Percentiles rank a stretch among this genome's conserved stretches.
phyloP scores from a whole-genome alignment of 805 yeast genomes.

The Monosporozyma solicola region DNA sequence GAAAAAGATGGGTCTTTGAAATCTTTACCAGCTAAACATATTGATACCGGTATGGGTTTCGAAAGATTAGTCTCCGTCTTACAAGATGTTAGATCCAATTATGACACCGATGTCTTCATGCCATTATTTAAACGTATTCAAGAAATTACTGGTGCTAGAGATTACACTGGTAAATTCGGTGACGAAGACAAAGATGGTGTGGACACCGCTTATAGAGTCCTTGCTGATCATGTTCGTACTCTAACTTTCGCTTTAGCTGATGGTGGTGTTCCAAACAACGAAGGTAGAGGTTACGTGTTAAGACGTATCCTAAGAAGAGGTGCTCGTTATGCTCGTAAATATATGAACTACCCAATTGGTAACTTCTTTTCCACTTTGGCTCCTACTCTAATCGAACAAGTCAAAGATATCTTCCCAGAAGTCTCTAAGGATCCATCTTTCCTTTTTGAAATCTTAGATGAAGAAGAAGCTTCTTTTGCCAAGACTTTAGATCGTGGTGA shows the following conservation, averaged over 20 bases:
- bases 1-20: conserved; percentile 76
- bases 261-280: conserved; percentile 99
- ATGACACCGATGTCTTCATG: conserved; percentile 93
- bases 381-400: conserved; percentile 87
- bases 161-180: conserved; percentile 88
- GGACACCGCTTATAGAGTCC: conserved; percentile 95
- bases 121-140: conserved; percentile 82
- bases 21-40: conserved; percentile 86
- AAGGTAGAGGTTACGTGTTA: conserved; percentile 96
- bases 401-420: conserved; percentile 86
- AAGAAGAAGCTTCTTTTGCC: conserved; percentile 92
- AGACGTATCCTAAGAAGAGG: conserved; percentile 98
- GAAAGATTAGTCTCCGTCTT: conserved; percentile 93
- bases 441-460: conserved; percentile 84
- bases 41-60: conserved; percentile 98
- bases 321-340: conserved; percentile 91
- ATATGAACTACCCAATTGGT: conserved; percentile 93
- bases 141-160: conserved; percentile 88
- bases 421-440: conserved; percentile 59
- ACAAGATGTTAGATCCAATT: conserved; percentile 86
- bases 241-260: conserved; percentile 92
- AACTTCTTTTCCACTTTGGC: conserved; percentile 85
- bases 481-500: conserved; percentile 97
- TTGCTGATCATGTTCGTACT: conserved; percentile 98
- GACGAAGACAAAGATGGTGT: conserved; percentile 88